Evolutionary conservation across 306 rosid species (phyloP), one percentile per base, ranked within the genome.

Genomic region (Acacia confusa): DNA sequence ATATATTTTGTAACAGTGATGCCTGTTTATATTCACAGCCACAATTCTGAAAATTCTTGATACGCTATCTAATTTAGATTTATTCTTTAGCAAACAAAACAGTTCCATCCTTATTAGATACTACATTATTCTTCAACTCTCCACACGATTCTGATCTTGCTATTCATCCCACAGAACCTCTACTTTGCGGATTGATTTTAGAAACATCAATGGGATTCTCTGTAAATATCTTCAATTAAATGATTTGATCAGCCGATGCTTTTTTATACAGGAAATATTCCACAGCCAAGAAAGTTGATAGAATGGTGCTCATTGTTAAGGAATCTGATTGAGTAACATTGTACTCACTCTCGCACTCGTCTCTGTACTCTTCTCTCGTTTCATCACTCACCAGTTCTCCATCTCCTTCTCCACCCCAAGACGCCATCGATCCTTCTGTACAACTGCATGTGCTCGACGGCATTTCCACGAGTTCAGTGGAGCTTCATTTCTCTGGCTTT

Each of bases 401-500:
- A 0, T 65, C 24, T 65, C 14, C 24, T 70, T 25, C 44, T 43
- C 53, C 40, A 38, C 27, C 32, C 16, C 28, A 15, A 40, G 9
- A 68, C 28, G 73, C 50, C 13, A 10, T 68, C 8, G 10, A 9
- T 70, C 53, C 12, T 70, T 70, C 74, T 43, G 32, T 13, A 16
- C 55, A 10, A 10, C 32, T 70, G 74, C 53, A 48, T 70, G 74
- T n/a, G 53, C 53, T 22, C 48, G 1, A 14, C 53, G 55, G 34
- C 55, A 41, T 40, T 43, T 0, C 55, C 55, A 11, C 74, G 2
- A 22, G 20, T 69, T 69, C 52, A 43, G 50, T n/a, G 34, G 72
- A 53, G 69, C 85, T 81, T 52, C 79, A 68, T 13, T 28, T 58
- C 60, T 55, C 7, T 20, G 24, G 12, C 61, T 55, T 55, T n/a